Base-by-base conservation (phyloP, 495 filamentous ascomycete genomes). In the Lasiosphaeria miniovina region DNA sequence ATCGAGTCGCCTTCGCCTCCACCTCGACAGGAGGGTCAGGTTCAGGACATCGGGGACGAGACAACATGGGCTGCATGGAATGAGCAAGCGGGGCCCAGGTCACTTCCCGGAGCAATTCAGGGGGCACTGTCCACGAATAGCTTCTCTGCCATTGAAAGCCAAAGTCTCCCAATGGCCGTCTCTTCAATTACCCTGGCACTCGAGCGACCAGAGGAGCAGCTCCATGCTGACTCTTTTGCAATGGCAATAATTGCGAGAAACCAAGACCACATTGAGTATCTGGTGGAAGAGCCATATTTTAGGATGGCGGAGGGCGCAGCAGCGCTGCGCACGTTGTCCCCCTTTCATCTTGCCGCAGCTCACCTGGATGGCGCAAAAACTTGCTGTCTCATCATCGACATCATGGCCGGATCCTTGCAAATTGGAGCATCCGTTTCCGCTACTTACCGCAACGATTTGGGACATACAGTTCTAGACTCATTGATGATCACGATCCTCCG, bases 381-480 rank as follows among this genome's bases (percentile, higher is more conserved):
- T 5, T 46, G 43, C 43, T 46, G 12, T 14, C 12, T 46, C 4
- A n/a, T 46, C 4, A 4, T 46, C 43, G 5, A 46, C 15, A 41
- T 3, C 12, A 1, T n/a, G 12, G 43, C 5, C 12, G 43, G 0
- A 11, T 14, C 5, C 15, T 9, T 46, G 7, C 8, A 46, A n/a
- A 5, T 1, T n/a, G 43, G 3, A 46, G 5, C 8, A 14, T 46
- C 43, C 12, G 1, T 46, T 5, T 40, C 49, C 15, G 17, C 71
- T 35, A 60, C 68, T 32, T 70, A 70, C 38, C 35, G 62, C 4
- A 69, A 77, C 45, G 48, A 71, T 11, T 62, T 69, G 14, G 73
- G 73, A 8, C 72, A 78, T 54, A 80, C 76, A 0, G 61, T 79
- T 15, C 64, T 80, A 3, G 77, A 81, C 55, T 69, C 60, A 3